These are phyloP conservation scores for Plasmodium sp. DNA, from an alignment of 169 alveolate species.

Conservation along the genomic window DNA sequence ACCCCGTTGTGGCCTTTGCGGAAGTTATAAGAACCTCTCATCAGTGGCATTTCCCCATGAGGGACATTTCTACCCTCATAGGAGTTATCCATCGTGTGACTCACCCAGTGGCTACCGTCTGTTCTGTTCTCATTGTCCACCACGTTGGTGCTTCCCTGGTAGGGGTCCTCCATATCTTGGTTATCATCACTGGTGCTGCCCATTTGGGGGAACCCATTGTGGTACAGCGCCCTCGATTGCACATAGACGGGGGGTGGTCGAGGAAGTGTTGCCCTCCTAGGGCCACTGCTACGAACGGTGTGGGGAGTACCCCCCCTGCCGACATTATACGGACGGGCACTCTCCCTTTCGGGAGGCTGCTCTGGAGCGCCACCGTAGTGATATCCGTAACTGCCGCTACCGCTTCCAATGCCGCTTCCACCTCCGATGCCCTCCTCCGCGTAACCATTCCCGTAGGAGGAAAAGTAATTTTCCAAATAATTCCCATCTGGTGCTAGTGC, in stretches of 20 bases:
- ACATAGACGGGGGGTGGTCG: not conserved
- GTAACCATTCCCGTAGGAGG: conserved; percentile 1
- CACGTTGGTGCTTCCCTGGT: not conserved
- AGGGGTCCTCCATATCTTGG: not conserved
- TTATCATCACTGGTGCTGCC: not conserved
- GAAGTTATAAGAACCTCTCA: not conserved
- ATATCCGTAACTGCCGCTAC: not conserved
- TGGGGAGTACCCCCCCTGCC: not conserved
- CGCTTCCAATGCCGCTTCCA: not conserved
- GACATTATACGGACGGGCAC: not conserved
- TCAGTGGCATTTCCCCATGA: not conserved
- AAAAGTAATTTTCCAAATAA: conserved; percentile 20
- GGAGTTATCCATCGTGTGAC: not conserved
- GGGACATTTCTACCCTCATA: not conserved
- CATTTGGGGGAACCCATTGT: not conserved
- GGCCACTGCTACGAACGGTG: not conserved
- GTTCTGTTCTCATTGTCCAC: not conserved
- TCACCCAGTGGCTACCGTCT: not conserved
- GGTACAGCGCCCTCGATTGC: not conserved
- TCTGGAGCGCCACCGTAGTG: not conserved
- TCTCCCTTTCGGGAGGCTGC: not conserved
- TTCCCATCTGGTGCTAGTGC: not conserved
- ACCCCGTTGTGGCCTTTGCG: not conserved
- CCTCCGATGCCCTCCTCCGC: not conserved
- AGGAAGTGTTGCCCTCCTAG: not conserved